Conservation (phyloP, 345 rosid species). For the Mangifera indica region DNA sequence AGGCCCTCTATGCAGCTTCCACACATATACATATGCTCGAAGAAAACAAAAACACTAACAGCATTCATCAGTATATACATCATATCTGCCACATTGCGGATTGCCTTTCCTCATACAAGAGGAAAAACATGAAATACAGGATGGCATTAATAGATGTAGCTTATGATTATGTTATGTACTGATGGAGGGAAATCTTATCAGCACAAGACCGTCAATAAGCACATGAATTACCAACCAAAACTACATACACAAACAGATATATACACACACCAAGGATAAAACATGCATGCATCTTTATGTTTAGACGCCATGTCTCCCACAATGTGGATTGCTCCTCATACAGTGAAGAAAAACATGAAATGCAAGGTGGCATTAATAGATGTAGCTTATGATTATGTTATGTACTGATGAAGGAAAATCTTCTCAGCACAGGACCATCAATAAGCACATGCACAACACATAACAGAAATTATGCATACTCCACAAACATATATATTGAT, state of each 20-base stretch:
- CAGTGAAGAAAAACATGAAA: conserved; percentile 28
- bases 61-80: background rate
- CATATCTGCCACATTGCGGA: conserved; percentile 36
- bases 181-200: conserved; percentile 18
- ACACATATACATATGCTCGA: no score
- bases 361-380: conserved; percentile 23
- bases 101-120: conserved; percentile 19
- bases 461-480: background rate
- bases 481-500: background rate
- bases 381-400: conserved; percentile 57
- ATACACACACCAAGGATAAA: background rate
- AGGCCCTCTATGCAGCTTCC: no score
- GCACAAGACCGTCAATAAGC: conserved; percentile 49
- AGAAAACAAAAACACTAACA: no score
- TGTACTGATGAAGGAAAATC: conserved; percentile 30
- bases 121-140: conserved; percentile 31
- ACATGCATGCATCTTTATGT: no score
- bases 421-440: conserved; percentile 40
- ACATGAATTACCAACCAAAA: conserved; percentile 9
- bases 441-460: conserved; percentile 28
- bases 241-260: background rate
- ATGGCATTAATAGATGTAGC: conserved; percentile 37
- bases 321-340: conserved; percentile 25
- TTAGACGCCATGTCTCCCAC: conserved; percentile 32
- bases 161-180: conserved; percentile 50